These are phyloP conservation scores for Globisporangium rhizosaccharum DNA, from an alignment of 352 stramenopile genomes.

Conservation along the genomic window DNA sequence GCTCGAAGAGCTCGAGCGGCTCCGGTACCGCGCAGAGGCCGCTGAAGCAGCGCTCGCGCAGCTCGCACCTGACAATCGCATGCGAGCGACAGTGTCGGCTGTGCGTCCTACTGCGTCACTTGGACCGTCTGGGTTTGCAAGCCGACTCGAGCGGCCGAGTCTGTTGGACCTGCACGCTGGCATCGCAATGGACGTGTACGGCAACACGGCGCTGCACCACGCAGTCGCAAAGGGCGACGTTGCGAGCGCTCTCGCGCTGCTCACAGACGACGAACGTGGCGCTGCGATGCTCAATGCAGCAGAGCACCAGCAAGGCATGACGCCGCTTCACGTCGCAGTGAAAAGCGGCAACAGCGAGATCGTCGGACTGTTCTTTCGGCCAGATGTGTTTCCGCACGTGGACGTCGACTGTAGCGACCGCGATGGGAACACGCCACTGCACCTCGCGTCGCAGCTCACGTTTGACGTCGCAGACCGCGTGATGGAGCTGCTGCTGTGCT, in stretches of 20 bases:
- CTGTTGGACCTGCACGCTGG: conserved; percentile 5
- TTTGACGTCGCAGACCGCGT: conserved; percentile 57
- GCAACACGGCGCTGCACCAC: conserved; percentile 51
- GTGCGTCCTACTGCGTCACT: no score
- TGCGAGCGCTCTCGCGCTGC: conserved; percentile 42
- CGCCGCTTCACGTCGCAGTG: conserved; percentile 62
- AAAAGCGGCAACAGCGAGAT: conserved; percentile 53
- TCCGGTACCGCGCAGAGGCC: conserved; percentile 51
- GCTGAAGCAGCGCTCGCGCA: conserved; percentile 51
- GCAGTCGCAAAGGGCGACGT: conserved; percentile 35
- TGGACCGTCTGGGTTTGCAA: neutral
- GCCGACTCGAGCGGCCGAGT: neutral
- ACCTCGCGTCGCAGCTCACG: conserved; percentile 55
- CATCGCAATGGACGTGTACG: conserved; percentile 41
- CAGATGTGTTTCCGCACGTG: conserved; percentile 63
- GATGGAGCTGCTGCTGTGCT: conserved; percentile 63
- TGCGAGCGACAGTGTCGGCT: neutral
- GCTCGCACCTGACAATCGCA: conserved; percentile 5
- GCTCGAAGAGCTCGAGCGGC: conserved; percentile 43
- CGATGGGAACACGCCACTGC: conserved; percentile 66
- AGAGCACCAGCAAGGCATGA: conserved; percentile 51
- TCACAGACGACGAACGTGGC: conserved; percentile 30
- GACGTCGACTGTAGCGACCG: conserved; percentile 59
- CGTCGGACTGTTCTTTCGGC: conserved; percentile 70
- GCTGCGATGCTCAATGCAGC: conserved; percentile 45